Percentiles rank a stretch among this genome's conserved stretches.
Conservation (phyloP, 352 stramenopile genomes). For the Phytopythium helicoides region DNA sequence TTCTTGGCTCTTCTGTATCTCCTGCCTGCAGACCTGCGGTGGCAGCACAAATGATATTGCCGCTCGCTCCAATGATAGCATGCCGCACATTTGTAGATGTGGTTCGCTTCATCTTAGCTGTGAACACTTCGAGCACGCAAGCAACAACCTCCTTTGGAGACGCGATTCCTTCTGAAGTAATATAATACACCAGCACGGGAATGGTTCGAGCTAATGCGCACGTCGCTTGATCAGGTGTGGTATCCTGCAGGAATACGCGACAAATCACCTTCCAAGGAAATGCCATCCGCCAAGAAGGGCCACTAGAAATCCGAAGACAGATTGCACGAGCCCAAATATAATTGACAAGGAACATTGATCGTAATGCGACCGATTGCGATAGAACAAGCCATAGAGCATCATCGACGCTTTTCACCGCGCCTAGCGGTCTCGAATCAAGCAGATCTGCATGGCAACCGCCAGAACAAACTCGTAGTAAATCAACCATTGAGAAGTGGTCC, state of each 20-base stretch:
- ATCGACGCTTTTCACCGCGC: constrained; percentile 19
- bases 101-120: constrained; percentile 26
- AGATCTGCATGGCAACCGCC: neutral
- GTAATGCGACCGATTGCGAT: neutral
- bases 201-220: constrained; percentile 34
- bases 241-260: constrained; percentile 29
- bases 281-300: constrained; percentile 39
- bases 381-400: constrained; percentile 8
- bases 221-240: constrained; percentile 15
- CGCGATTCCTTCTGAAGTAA: constrained; percentile 26
- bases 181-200: constrained; percentile 41
- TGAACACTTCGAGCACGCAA: constrained; percentile 42
- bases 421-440: neutral
- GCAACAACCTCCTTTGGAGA: constrained; percentile 32
- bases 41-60: constrained; percentile 34
- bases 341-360: constrained; percentile 31
- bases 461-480: constrained; percentile 4
- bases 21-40: constrained; percentile 12
- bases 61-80: constrained; percentile 29
- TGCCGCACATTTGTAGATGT: constrained; percentile 18
- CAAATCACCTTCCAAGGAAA: constrained; percentile 37
- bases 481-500: neutral
- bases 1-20: neutral
- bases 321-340: constrained; percentile 47
- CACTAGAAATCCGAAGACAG: constrained; percentile 23